A percentile compares a stretch with the other conserved stretches of the same genome.
Evolutionary conservation across 83 land plant species (phyloP).

Genomic region (Picea abies): DNA sequence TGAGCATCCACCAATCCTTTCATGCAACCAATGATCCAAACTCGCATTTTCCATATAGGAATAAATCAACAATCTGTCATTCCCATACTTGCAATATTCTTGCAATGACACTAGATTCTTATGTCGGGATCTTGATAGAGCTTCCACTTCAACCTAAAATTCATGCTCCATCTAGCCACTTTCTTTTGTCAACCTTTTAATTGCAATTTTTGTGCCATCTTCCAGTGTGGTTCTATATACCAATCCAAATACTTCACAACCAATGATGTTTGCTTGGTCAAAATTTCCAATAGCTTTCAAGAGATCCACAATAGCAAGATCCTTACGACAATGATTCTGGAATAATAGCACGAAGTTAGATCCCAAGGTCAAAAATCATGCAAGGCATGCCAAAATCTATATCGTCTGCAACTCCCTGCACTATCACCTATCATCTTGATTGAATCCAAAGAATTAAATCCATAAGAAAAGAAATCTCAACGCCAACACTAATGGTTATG

Average conservation of each 20-base stretch:
- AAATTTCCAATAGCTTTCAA: conserved; percentile 55
- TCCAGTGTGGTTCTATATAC: conserved; percentile 56
- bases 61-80: conserved; percentile 40
- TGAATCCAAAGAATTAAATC: conserved; percentile 8
- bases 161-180: conserved; percentile 50
- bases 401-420: conserved; percentile 7
- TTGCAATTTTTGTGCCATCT: conserved; percentile 42
- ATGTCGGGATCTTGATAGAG: conserved; percentile 52
- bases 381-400: conserved; percentile 12
- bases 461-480: not conserved
- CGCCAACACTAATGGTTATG: conserved; percentile 10
- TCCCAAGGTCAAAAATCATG: conserved; percentile 16
- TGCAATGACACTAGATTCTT: conserved; percentile 31
- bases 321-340: conserved; percentile 38
- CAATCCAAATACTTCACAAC: conserved; percentile 77
- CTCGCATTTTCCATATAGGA: too few relatives aligned
- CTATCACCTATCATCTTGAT: conserved; percentile 11
- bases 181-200: too few relatives aligned
- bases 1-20: conserved; percentile 24
- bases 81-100: conserved; percentile 23
- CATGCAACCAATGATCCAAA: too few relatives aligned
- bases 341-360: conserved; percentile 33
- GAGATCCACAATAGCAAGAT: conserved; percentile 51
- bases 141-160: conserved; percentile 55
- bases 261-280: conserved; percentile 62